A percentile compares a stretch with the other conserved stretches of the same genome.
These are phyloP conservation scores for Phytophthora tentaculata DNA, from an alignment of 352 stramenopile species.

Conservation along the genomic window DNA sequence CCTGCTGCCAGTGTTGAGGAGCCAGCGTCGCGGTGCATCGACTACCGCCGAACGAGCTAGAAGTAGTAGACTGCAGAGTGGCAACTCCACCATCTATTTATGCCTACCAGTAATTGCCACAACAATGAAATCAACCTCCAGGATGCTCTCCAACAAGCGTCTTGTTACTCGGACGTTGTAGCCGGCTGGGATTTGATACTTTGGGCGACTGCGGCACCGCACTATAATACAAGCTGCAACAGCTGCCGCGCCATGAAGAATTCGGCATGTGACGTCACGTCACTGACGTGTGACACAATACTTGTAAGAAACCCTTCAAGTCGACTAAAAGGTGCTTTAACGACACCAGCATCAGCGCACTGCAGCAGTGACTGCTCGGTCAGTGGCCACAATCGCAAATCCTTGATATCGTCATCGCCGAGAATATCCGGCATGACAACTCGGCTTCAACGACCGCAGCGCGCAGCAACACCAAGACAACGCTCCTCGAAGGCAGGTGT, in stretches of 20 bases:
- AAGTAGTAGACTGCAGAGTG: too few species aligned
- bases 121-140: not conserved
- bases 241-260: not conserved
- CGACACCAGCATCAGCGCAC: too few species aligned
- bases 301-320: too few species aligned
- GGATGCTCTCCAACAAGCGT: not conserved
- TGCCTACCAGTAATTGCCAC: not conserved
- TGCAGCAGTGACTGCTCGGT: too few species aligned
- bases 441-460: not conserved
- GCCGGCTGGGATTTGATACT: not conserved
- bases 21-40: not conserved
- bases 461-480: constrained; percentile 5
- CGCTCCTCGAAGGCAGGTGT: not conserved
- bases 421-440: not conserved
- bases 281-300: constrained; percentile 1
- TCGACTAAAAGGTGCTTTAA: too few species aligned
- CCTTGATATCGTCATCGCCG: not conserved
- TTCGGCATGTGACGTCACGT: not conserved
- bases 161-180: not conserved
- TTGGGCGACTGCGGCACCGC: not conserved
- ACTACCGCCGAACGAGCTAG: not conserved
- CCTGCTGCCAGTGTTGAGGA: not conserved
- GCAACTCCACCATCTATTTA: too few species aligned
- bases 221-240: not conserved
- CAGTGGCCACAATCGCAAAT: not conserved